Evolutionary conservation across 768 basidiomycete genomes (phyloP).

Genomic region (Leccinellum rugosiceps): DNA sequence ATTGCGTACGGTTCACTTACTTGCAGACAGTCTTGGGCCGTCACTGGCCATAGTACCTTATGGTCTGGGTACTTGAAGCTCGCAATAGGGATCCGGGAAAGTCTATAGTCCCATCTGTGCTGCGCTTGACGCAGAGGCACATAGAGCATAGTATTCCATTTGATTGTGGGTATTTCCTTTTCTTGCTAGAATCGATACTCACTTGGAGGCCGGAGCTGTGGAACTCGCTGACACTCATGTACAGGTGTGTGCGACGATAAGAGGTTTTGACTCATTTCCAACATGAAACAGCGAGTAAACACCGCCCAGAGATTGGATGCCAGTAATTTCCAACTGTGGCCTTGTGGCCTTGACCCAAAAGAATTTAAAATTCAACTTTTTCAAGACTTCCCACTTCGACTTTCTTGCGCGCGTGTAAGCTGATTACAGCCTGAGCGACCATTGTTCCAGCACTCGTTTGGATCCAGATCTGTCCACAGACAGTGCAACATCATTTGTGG

Average conservation of each 20-base stretch:
- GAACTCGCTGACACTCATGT: background rate
- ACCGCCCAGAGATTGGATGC: background rate
- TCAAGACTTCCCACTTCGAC: background rate
- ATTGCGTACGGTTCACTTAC: background rate
- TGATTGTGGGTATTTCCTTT: background rate
- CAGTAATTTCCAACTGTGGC: background rate
- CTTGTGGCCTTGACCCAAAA: background rate
- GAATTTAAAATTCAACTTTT: background rate
- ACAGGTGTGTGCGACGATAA: background rate
- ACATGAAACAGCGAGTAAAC: background rate
- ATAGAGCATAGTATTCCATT: background rate
- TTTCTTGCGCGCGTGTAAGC: background rate
- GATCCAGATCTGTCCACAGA: constrained; percentile 3
- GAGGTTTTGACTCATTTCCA: background rate
- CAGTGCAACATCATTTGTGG: background rate
- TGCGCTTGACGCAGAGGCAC: background rate
- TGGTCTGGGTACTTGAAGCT: background rate
- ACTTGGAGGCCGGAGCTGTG: background rate
- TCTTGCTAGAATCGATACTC: background rate
- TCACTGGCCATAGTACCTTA: background rate
- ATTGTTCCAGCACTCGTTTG: background rate
- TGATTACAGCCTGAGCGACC: background rate
- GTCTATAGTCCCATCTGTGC: background rate
- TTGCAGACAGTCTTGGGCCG: background rate
- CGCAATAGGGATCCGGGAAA: background rate